A percentile compares a stretch with the other conserved stretches of the same genome.
Conservation (phyloP, 1,139 yeast genomes). For the Saccharomyces hybrid region DNA sequence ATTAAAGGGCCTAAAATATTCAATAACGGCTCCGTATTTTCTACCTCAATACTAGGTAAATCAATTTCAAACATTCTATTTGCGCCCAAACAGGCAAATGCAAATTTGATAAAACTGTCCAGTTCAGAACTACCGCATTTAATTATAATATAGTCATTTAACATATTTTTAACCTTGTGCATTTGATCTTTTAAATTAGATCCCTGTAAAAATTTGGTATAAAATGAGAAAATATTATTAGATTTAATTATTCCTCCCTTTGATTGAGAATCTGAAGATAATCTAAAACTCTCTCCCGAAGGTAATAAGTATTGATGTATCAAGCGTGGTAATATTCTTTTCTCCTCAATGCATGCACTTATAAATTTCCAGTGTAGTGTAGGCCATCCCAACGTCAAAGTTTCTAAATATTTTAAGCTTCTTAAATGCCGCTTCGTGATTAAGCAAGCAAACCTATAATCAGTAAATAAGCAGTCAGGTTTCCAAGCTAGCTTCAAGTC, state of each 20-base stretch:
- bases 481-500: conserved; percentile 10
- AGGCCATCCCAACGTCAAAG: conserved; percentile 88
- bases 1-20: conserved; percentile 2
- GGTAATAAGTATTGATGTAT: conserved; percentile 50
- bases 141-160: conserved; percentile 18
- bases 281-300: conserved; percentile 47
- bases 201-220: conserved; percentile 31
- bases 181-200: conserved; percentile 14
- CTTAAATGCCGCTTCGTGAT: conserved; percentile 52
- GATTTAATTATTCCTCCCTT: conserved; percentile 22
- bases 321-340: conserved; percentile 31
- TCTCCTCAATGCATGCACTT: conserved; percentile 40
- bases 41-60: conserved; percentile 14
- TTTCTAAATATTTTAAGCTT: conserved; percentile 74
- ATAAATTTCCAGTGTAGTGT: conserved; percentile 57
- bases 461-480: conserved; percentile 4
- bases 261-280: conserved; percentile 15
- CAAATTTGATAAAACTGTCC: conserved; percentile 24
- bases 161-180: conserved; percentile 5
- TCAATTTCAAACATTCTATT: conserved; percentile 7
- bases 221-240: conserved; percentile 29
- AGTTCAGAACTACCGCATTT: conserved; percentile 24
- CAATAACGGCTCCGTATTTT: conserved; percentile 4
- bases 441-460: conserved; percentile 52
- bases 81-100: conserved; percentile 22